Evolutionary conservation across 2,329 filamentous ascomycete species (phyloP).

Genomic region (Chaetomium sp.): DNA sequence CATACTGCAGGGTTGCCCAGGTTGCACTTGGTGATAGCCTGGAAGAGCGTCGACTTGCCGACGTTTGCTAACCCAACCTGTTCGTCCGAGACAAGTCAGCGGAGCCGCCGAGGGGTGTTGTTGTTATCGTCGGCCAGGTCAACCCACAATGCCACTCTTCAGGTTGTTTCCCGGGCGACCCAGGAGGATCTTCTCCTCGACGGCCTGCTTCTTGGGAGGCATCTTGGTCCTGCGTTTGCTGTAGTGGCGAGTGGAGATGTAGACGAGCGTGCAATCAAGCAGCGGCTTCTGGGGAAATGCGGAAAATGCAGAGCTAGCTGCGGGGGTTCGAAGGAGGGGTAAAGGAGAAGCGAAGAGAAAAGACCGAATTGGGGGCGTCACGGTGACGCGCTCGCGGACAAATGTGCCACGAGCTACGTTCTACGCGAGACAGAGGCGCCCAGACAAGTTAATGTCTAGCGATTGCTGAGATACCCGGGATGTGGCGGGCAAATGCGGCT

Average conservation of each 20-base stretch:
- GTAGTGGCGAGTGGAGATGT: conserved; percentile 49
- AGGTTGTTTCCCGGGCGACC: conserved; percentile 95
- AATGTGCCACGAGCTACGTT: conserved; percentile 18
- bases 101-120: conserved; percentile 32
- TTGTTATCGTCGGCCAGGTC: conserved; percentile 17
- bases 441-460: conserved; percentile 12
- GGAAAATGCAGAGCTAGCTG: conserved; percentile 63
- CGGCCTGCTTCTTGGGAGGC: conserved; percentile 88
- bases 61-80: conserved; percentile 98
- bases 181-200: conserved; percentile 93
- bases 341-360: conserved; percentile 24
- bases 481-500: not conserved
- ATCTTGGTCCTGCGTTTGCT: conserved; percentile 63
- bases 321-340: conserved; percentile 34
- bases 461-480: not conserved
- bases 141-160: conserved; percentile 92
- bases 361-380: conserved; percentile 19
- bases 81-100: conserved; percentile 23
- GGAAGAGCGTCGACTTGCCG: conserved; percentile 98
- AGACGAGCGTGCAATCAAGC: conserved; percentile 44
- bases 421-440: not conserved
- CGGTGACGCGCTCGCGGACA: conserved; percentile 19
- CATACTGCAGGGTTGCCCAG: conserved; percentile 93
- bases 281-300: conserved; percentile 49
- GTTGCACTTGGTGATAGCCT: conserved; percentile 96